Conservation (phyloP, 1,284 basidiomycete species). For the Vanrija sp. region DNA sequence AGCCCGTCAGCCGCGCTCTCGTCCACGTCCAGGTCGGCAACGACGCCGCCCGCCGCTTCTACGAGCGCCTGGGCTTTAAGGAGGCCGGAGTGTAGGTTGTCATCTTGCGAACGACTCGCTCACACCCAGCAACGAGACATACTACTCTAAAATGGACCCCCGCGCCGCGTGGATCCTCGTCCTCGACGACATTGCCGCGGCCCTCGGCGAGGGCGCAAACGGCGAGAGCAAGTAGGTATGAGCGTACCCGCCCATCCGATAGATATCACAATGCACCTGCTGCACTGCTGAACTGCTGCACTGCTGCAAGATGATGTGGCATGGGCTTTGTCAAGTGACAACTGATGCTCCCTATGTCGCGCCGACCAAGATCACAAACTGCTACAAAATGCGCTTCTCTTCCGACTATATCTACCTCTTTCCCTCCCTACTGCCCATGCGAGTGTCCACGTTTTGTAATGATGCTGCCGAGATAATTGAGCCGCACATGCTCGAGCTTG, state of each 20-base stretch:
- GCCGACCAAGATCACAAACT: background rate
- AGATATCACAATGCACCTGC: background rate
- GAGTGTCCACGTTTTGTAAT: background rate
- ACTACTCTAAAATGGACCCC: slow-evolving; percentile 46
- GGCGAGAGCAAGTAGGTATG: slow-evolving; percentile 4
- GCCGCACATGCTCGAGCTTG: slow-evolving; percentile 12
- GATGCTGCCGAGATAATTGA: background rate
- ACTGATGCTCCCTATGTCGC: background rate
- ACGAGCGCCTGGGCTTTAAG: slow-evolving; percentile 45
- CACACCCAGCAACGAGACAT: slow-evolving; percentile 34
- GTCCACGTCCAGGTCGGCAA: slow-evolving; percentile 47
- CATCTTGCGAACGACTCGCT: background rate
- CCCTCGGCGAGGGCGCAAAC: slow-evolving; percentile 27
- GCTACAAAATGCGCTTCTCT: too few species aligned
- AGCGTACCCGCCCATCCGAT: slow-evolving; percentile 4
- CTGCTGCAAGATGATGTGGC: background rate
- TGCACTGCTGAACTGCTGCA: background rate
- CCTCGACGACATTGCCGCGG: slow-evolving; percentile 40
- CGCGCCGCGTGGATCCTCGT: slow-evolving; percentile 40
- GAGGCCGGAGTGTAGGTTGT: slow-evolving; percentile 38
- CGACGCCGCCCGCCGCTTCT: slow-evolving; percentile 44
- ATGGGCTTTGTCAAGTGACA: background rate
- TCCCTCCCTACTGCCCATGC: background rate
- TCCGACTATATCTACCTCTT: background rate
- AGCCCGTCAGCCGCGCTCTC: slow-evolving; percentile 36